A percentile compares a stretch with the other conserved stretches of the same genome.
Evolutionary conservation across 2,329 filamentous ascomycete species (phyloP).

Genomic region (Endoconidiophora polonica): DNA sequence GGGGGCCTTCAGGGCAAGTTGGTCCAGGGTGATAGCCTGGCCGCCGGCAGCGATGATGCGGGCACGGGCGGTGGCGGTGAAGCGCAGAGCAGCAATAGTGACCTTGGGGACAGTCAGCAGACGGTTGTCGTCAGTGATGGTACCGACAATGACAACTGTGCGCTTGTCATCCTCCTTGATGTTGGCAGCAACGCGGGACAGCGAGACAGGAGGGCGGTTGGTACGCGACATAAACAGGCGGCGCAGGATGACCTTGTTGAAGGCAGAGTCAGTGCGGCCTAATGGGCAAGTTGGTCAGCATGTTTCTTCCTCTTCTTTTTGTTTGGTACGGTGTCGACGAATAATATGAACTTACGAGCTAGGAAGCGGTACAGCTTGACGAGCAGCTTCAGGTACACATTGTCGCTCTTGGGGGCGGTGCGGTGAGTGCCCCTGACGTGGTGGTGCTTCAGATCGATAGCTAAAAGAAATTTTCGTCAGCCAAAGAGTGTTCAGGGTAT

Average conservation of each 20-base stretch:
- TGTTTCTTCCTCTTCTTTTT: constrained; percentile 4
- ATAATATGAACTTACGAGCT: constrained; percentile 52
- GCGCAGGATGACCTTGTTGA: constrained; percentile 98
- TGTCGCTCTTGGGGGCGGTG: constrained; percentile 94
- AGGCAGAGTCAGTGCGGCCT: constrained; percentile 91
- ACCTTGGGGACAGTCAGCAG: constrained; percentile 81
- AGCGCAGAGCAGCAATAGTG: constrained; percentile 83
- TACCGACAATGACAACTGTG: constrained; percentile 87
- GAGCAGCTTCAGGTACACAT: constrained; percentile 91
- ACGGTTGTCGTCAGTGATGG: constrained; percentile 96
- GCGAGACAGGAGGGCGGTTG: constrained; percentile 88
- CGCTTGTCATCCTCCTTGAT: constrained; percentile 54
- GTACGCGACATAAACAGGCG: constrained; percentile 97
- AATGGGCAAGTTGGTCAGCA: constrained; percentile 8
- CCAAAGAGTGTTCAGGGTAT: constrained; percentile 28
- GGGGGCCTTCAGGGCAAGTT: constrained; percentile 86
- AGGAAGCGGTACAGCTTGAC: constrained; percentile 98
- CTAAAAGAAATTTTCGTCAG: constrained; percentile 27
- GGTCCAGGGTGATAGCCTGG: constrained; percentile 88
- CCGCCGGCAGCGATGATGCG: constrained; percentile 87
- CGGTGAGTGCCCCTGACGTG: constrained; percentile 62
- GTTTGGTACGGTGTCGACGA: not conserved
- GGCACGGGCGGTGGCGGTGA: constrained; percentile 89
- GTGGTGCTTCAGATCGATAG: constrained; percentile 57
- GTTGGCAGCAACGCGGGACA: constrained; percentile 74